Evolutionary conservation across 352 stramenopile species (phyloP).

Genomic region (Phytopythium vexans): DNA sequence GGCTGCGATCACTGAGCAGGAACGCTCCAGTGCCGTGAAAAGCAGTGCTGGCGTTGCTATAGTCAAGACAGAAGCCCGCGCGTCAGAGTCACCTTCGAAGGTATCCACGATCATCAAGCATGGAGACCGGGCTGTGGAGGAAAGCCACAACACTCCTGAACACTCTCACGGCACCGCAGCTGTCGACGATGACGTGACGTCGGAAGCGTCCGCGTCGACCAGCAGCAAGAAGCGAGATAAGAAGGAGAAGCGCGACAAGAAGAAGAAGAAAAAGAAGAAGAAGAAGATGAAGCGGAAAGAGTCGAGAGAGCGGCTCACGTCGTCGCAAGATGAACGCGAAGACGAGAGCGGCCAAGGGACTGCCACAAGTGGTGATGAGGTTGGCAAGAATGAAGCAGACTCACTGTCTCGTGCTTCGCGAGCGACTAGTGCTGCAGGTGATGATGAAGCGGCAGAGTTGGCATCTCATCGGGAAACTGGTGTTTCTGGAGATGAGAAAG

Average conservation of each 20-base stretch:
- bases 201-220: constrained; percentile 28
- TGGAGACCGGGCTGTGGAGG: too few species aligned
- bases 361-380: constrained; percentile 7
- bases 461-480: too few species aligned
- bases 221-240: constrained; percentile 45
- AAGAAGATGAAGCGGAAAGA: constrained; percentile 34
- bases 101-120: too few species aligned
- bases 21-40: too few species aligned
- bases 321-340: constrained; percentile 11
- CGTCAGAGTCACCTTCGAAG: too few species aligned
- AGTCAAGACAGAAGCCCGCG: background rate
- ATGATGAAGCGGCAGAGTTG: background rate
- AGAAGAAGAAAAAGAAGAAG: constrained; percentile 58
- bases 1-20: too few species aligned
- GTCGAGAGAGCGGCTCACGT: constrained; percentile 19
- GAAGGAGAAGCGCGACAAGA: constrained; percentile 53
- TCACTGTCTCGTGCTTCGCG: background rate
- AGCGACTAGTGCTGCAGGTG: too few species aligned
- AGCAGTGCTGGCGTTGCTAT: background rate
- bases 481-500: background rate
- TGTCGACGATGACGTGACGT: constrained; percentile 24
- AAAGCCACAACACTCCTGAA: too few species aligned
- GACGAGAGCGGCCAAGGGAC: constrained; percentile 7
- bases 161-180: too few species aligned
- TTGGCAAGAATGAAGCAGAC: too few species aligned